These are phyloP conservation scores for Daedaleopsis nitida DNA, from an alignment of 768 basidiomycete genomes.

Conservation along the genomic window DNA sequence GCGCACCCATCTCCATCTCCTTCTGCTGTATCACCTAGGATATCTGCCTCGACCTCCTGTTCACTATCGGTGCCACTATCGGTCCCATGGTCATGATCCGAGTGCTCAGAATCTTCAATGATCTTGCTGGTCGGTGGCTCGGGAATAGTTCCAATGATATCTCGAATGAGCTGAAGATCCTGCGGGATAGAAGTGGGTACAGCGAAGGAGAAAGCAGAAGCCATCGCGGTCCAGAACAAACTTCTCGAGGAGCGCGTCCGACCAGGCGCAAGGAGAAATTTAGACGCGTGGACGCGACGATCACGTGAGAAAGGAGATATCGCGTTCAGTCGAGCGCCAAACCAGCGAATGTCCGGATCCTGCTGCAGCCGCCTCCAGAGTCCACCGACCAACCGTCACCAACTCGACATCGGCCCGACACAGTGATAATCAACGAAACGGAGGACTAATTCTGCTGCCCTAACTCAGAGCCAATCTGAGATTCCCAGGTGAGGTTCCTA, in stretches of 20 bases:
- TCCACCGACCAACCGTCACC: too few species aligned
- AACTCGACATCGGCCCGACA: too few species aligned
- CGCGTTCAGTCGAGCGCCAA: too few species aligned
- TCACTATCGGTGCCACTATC: constrained; percentile 58
- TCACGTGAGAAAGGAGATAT: too few species aligned
- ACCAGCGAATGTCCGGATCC: too few species aligned
- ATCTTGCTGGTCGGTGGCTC: constrained; percentile 11
- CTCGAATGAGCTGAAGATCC: constrained; percentile 74
- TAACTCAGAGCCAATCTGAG: too few species aligned
- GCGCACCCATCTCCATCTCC: constrained; percentile 32
- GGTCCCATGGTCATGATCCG: constrained; percentile 43
- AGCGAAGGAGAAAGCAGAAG: constrained; percentile 45
- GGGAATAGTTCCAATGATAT: constrained; percentile 49
- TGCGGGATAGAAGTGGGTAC: constrained; percentile 65
- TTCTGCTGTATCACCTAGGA: constrained; percentile 43
- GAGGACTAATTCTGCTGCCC: too few species aligned
- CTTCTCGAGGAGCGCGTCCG: neutral
- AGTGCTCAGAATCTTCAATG: neutral
- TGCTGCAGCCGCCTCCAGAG: too few species aligned
- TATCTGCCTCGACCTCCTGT: constrained; percentile 71
- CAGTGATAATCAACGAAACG: too few species aligned
- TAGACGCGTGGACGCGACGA: too few species aligned
- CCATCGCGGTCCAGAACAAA: constrained; percentile 12
- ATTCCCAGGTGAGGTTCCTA: too few species aligned
- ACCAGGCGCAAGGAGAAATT: too few species aligned